Conservation (phyloP, 2,329 filamentous ascomycete genomes). For the Fusarium pininemorale region DNA sequence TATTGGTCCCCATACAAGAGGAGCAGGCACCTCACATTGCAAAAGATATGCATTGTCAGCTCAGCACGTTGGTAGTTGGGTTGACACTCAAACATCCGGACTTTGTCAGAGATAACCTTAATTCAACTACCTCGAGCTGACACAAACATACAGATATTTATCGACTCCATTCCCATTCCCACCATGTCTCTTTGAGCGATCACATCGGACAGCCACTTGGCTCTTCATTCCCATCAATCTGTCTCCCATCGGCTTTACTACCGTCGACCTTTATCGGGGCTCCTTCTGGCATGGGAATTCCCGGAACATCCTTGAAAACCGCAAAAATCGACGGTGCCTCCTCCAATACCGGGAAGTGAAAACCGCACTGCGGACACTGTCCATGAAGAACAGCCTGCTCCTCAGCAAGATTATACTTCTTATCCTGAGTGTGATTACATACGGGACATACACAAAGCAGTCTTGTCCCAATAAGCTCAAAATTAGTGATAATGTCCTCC, state of each 20-base stretch:
- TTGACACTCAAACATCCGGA: not conserved
- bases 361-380: slow-evolving; percentile 25
- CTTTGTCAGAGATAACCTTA: slow-evolving; percentile 19
- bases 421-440: slow-evolving; percentile 23
- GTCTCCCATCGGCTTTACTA: not conserved
- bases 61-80: not conserved
- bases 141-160: not conserved
- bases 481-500: slow-evolving; percentile 35
- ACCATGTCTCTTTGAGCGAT: not conserved
- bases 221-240: not conserved
- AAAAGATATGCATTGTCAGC: not conserved
- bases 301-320: slow-evolving; percentile 12
- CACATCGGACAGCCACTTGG: not conserved
- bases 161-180: not conserved
- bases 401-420: slow-evolving; percentile 29
- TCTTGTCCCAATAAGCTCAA: slow-evolving; percentile 22
- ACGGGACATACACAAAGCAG: slow-evolving; percentile 25
- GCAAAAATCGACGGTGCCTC: slow-evolving; percentile 26
- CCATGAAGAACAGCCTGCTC: slow-evolving; percentile 28
- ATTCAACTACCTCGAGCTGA: not conserved
- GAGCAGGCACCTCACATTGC: not conserved
- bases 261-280: not conserved
- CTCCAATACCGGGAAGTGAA: slow-evolving; percentile 30
- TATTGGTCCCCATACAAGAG: slow-evolving; percentile 3
- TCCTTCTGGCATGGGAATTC: not conserved